These are phyloP conservation scores for Saccharomycopsis hybrid DNA, from an alignment of 1,139 yeast genomes.

Conservation along the genomic window DNA sequence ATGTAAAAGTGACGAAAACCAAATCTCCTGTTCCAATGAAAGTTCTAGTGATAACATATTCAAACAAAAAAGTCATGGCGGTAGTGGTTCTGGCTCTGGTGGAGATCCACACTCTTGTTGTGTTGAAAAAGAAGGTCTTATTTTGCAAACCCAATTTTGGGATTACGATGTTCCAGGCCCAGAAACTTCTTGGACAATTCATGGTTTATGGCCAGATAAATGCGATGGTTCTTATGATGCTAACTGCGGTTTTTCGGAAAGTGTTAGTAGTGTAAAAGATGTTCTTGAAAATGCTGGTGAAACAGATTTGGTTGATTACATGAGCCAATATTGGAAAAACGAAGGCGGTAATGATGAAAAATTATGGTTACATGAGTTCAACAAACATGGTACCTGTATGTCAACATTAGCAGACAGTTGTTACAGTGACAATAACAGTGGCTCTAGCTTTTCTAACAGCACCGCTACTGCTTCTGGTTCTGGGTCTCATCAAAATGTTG, in stretches of 20 bases:
- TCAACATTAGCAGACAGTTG: conserved; percentile 71
- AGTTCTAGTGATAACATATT: conserved; percentile 3
- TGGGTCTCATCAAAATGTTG: conserved; percentile 36
- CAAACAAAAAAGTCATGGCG: background rate
- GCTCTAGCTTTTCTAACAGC: conserved; percentile 22
- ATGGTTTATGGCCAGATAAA: conserved; percentile 82
- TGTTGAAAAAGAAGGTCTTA: conserved; percentile 74
- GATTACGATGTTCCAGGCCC: conserved; percentile 78
- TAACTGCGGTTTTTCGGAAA: conserved; percentile 63
- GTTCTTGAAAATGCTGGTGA: conserved; percentile 47
- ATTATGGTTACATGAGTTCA: conserved; percentile 90
- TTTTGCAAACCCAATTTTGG: conserved; percentile 91
- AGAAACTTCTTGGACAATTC: conserved; percentile 69
- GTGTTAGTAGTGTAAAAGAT: conserved; percentile 45
- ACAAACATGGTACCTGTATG: conserved; percentile 94
- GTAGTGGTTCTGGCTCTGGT: no score
- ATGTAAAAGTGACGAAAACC: conserved; percentile 7
- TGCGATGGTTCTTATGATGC: conserved; percentile 71
- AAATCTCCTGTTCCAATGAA: conserved; percentile 13
- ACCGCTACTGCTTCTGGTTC: background rate
- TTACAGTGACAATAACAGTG: conserved; percentile 39
- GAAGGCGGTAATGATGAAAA: conserved; percentile 65
- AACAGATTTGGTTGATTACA: conserved; percentile 45
- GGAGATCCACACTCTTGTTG: conserved; percentile 73
- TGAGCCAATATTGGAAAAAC: conserved; percentile 71